Evolutionary conservation across 345 rosid species (phyloP).

Genomic region (Gossypium stocksii): DNA sequence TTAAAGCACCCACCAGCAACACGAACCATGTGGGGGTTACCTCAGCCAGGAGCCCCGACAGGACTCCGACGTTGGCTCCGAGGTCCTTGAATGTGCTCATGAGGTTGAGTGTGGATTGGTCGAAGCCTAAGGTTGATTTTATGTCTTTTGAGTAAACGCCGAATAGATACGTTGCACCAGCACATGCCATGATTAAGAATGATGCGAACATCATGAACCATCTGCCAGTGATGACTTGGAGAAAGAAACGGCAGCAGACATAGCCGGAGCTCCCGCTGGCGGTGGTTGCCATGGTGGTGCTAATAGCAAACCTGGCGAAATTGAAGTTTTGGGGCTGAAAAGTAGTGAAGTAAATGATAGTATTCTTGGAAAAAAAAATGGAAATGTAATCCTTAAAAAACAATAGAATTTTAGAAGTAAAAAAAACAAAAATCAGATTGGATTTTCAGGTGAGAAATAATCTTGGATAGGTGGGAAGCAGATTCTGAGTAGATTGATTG

Average conservation of each 20-base stretch:
- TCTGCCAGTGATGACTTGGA: constrained; percentile 19
- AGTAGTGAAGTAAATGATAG: no score
- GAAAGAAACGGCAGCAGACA: neutral
- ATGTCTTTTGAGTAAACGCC: constrained; percentile 43
- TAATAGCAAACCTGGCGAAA: neutral
- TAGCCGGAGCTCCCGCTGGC: neutral
- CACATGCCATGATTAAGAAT: constrained; percentile 47
- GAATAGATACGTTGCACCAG: constrained; percentile 66
- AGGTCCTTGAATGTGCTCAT: constrained; percentile 60
- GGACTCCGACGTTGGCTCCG: constrained; percentile 49
- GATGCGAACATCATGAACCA: constrained; percentile 65
- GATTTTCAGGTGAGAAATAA: neutral
- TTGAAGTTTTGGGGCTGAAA: no score
- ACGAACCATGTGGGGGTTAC: constrained; percentile 66
- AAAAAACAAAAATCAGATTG: neutral
- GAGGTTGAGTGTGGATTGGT: constrained; percentile 53
- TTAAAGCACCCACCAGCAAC: constrained; percentile 37
- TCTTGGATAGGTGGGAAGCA: neutral
- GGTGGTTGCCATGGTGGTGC: neutral
- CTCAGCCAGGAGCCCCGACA: constrained; percentile 59
- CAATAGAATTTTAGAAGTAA: neutral
- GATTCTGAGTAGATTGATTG: neutral
- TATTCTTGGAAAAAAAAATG: neutral
- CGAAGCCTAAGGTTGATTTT: constrained; percentile 36
- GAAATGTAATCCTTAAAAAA: neutral